Conservation (phyloP, 2,329 filamentous ascomycete species). For the Arthrinium puccinioides region DNA sequence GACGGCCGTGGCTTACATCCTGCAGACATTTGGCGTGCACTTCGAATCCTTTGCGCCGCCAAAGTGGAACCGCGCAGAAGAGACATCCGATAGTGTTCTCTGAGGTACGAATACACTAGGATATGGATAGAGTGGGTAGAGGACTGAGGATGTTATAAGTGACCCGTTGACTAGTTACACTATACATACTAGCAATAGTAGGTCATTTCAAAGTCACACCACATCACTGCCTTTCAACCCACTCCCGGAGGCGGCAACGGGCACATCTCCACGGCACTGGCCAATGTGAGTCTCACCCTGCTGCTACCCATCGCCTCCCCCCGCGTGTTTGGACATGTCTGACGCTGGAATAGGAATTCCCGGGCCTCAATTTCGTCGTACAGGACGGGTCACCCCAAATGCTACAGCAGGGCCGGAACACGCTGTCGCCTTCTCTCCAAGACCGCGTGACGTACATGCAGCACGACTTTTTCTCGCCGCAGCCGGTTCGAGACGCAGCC, state of each 20-base stretch:
- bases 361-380: constrained; percentile 12
- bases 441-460: constrained; percentile 12
- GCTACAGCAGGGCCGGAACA: constrained; percentile 10
- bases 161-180: too few species aligned
- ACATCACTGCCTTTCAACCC: too few species aligned
- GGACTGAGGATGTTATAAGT: too few species aligned
- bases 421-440: constrained; percentile 5
- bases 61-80: too few species aligned
- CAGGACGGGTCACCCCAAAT: constrained; percentile 14
- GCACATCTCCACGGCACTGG: constrained; percentile 9
- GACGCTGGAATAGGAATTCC: background rate
- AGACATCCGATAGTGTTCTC: too few species aligned
- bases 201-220: too few species aligned
- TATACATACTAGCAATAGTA: too few species aligned
- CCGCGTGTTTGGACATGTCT: background rate
- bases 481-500: constrained; percentile 10
- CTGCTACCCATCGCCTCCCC: background rate
- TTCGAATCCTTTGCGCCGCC: too few species aligned
- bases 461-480: constrained; percentile 18
- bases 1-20: too few species aligned
- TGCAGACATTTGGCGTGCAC: too few species aligned
- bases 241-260: constrained; percentile 13
- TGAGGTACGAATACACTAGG: too few species aligned
- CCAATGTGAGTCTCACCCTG: constrained; percentile 3
- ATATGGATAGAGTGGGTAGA: too few species aligned